Evolutionary conservation across 2,329 filamentous ascomycete genomes (phyloP), one percentile per base, ranked within the genome.

Genomic region (Sarocladium kiliense): DNA sequence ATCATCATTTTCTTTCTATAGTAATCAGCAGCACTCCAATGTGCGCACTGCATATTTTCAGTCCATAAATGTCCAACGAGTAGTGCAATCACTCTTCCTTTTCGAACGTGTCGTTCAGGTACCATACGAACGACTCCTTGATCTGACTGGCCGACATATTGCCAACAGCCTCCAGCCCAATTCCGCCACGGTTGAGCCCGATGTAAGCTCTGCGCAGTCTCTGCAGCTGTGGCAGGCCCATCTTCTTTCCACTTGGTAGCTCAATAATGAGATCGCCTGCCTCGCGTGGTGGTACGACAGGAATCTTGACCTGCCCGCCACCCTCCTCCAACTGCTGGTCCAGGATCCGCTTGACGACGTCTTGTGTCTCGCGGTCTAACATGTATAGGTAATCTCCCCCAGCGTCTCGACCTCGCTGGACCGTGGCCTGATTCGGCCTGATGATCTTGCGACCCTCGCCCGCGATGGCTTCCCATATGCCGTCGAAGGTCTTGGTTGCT

Each of bases 191-290:
- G 62, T 92, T 92, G 67, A 95, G 68, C 4, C 78, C 81, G 62
- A 93, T 85, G 71, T 89, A 95, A 50, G 91, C 88, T 63, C 90
- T 79, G 57, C 90, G 78, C 62, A 92, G 73, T 59, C 90, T 79
- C 72, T 95, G 90, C 61, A 95, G 72, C 66, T 91, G 87, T 9
- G 89, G 86, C 42, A 94, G 66, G 1, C 86, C 86, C 51, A 91
- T 73, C 59, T 82, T 84, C 58, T 80, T 82, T 10, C 75, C 76
- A 30, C 9, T 63, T 0, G 89, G 89, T 51, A 94, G 72, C 60
- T 86, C 79, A 21, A 94, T 76, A 1, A 79, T 70, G 56, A 85
- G 68, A 16, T 79, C 77, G 2, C 82, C 77, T 1, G 60, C 59
- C 53, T 57, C 59, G 10, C 37, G 30, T 36, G 41, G 36, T 11